Evolutionary conservation across 257 asterid species (phyloP), one percentile per base, ranked within the genome.

Genomic region (Thymus quinquecostatus): DNA sequence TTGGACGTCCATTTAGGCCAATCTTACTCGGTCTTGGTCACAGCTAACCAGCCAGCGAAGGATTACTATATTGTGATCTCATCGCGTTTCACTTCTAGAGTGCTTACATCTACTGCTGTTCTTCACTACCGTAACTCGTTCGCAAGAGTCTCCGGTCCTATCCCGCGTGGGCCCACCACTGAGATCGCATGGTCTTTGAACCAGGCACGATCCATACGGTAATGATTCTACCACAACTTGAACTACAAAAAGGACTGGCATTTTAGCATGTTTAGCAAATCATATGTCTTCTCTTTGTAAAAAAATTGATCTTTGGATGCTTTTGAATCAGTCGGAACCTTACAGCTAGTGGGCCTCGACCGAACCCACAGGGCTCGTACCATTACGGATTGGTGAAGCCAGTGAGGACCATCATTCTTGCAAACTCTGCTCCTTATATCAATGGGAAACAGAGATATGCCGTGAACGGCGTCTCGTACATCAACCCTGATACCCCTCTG

Each of bases 311-410:
- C n/a, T 60, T 51, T 69, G 64, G 63, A 47, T 82, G 77, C 76
- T 78, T 13, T 78, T 47, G 57, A 12, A 80, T 64, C 90, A 91
- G 99, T 8, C 79, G 91, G 84, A 88, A 95, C 68, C 80, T 95
- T 60, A 89, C 96, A 2, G 97, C 99, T 4, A 95, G 96, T 68
- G 97, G 94, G n/a, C 98, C 99, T 6, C 85, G 99, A 70, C 99
- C 98, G 2, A 95, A 95, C 60, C 98, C 99, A 12, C 99, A 95
- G 78, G 99, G 99, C 48, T 95, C 99, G 1, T 95, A 92, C 84
- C 99, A 89, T 68, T 95, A 95, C 11, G 98, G 99, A 49, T 21
- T 82, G 91, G 86, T 92, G 87, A 89, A 88, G 81, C 89, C 93
- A 2, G 76, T 87, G 1, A 87, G 83, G 51, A 95, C 98, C 57